Percentiles rank a stretch among this genome's conserved stretches.
Evolutionary conservation across 2,329 filamentous ascomycete species (phyloP).

Genomic region (Elsinoe arachidis): DNA sequence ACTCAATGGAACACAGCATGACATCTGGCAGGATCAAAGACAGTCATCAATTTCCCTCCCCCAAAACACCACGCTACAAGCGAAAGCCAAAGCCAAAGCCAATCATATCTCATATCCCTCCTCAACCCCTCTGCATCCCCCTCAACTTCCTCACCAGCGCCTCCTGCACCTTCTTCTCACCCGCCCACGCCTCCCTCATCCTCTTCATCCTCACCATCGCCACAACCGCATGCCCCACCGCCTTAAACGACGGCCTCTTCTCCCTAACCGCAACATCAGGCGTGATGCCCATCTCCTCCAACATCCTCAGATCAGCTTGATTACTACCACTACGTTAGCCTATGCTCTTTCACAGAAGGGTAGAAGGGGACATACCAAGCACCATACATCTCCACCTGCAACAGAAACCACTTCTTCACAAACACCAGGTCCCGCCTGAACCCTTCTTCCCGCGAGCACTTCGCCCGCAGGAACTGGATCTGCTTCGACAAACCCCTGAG

Average conservation of each 20-base stretch:
- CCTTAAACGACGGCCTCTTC: constrained; percentile 39
- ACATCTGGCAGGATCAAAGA: not conserved
- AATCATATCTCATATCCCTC: not conserved
- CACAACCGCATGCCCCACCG: constrained; percentile 41
- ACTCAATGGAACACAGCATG: not conserved
- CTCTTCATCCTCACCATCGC: constrained; percentile 45
- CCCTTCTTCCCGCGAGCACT: constrained; percentile 68
- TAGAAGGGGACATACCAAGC: constrained; percentile 63
- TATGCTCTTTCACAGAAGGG: not conserved
- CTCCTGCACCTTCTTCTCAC: constrained; percentile 41
- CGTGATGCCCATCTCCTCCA: constrained; percentile 70
- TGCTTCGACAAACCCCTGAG: constrained; percentile 77
- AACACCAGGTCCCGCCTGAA: constrained; percentile 74
- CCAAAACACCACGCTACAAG: constrained; percentile 1
- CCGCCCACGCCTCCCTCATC: constrained; percentile 42
- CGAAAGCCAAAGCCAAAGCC: not conserved
- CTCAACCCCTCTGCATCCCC: constrained; percentile 28
- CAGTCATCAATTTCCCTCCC: not conserved
- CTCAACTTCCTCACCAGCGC: constrained; percentile 38
- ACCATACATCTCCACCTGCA: constrained; percentile 74
- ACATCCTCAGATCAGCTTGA: constrained; percentile 77
- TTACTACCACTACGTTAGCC: constrained; percentile 53
- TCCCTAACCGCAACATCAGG: constrained; percentile 38
- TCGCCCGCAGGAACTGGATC: constrained; percentile 81
- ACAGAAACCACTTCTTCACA: constrained; percentile 74